Percentiles rank a stretch among this genome's conserved stretches.
These are phyloP conservation scores for Entomortierella chlamydospora DNA, from an alignment of 192 early-diverging fungal genomes.

Conservation along the genomic window DNA sequence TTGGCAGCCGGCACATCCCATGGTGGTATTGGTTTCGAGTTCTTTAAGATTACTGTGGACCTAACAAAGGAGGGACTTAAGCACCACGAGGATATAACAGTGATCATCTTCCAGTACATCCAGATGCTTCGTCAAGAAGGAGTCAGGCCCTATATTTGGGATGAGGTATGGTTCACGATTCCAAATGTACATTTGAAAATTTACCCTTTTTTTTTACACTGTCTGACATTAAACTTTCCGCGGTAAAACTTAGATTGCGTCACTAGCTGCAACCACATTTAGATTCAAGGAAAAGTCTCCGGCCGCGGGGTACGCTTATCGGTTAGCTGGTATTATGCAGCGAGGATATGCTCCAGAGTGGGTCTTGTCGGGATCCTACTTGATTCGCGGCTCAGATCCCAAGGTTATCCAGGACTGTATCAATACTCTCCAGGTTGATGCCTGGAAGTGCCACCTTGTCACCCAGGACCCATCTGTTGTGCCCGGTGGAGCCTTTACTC, in stretches of 20 bases:
- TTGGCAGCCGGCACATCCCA: slow-evolving; percentile 73
- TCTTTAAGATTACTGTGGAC: slow-evolving; percentile 87
- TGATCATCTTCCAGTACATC: slow-evolving; percentile 90
- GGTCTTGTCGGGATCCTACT: slow-evolving; percentile 74
- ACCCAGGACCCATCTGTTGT: slow-evolving; percentile 42
- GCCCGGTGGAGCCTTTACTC: slow-evolving; percentile 56
- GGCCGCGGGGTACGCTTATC: slow-evolving; percentile 73
- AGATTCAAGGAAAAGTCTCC: slow-evolving; percentile 82
- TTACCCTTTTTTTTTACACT: background rate
- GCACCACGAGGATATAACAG: slow-evolving; percentile 84
- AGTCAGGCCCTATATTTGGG: slow-evolving; percentile 83
- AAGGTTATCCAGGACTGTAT: slow-evolving; percentile 73
- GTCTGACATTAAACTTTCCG: background rate
- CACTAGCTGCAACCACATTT: slow-evolving; percentile 67
- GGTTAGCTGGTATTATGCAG: slow-evolving; percentile 83
- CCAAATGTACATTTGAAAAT: slow-evolving; percentile 42
- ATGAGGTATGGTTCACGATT: slow-evolving; percentile 69
- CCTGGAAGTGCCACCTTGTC: slow-evolving; percentile 49
- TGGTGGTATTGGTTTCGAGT: slow-evolving; percentile 77
- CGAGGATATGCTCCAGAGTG: slow-evolving; percentile 74
- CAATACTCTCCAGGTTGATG: slow-evolving; percentile 54
- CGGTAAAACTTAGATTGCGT: slow-evolving; percentile 39
- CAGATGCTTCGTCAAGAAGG: slow-evolving; percentile 79
- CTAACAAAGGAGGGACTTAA: slow-evolving; percentile 86
- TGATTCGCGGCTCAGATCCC: slow-evolving; percentile 74